Evolutionary conservation across 768 basidiomycete genomes (phyloP), one percentile per base, ranked within the genome.

Genomic region (Psilocybe sp.): DNA sequence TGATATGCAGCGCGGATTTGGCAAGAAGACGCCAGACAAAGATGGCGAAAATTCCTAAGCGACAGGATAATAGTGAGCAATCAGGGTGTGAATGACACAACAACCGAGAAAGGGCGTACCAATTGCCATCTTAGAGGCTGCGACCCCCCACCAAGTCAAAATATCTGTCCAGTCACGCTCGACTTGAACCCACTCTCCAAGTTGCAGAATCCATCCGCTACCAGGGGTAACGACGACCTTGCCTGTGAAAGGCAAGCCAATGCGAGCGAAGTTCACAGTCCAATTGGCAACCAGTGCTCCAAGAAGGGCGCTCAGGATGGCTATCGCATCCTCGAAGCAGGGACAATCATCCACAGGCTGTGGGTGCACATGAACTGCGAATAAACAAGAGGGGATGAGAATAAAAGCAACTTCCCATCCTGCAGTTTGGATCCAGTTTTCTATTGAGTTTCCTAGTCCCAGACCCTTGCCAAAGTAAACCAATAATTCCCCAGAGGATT

Each of bases 261-360:
- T 61, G n/a, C 73, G 77, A 37, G 67, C 65, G 35, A 73, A 75
- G 10, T 64, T 57, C 61, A 74, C 74, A 23, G 66, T 73, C 93
- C 94, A 97, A 39, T 79, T 74, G 0, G 81, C 82, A 0, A 93
- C 63, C 18, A 80, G 69, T 15, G 76, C 71, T n/a, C 96, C 96
- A 33, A 88, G 72, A 14, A 90, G 75, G 37, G 93, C 93, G 19
- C 89, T 85, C n/a, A 89, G 70, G 55, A 94, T 87, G 0, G 96
- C 93, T 44, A 98, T 95, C 3, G 95, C 92, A 61, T 98, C 96
- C 63, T 97, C 96, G 67, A 97, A 99, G 68, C 96, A 98, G 2
- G 96, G 96, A 57, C 96, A 98, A 60, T 96, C 92, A 50, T 98
- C 95, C 8, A 96, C 89, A 0, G 96, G 96, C 57, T 95, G 88